Conservation (phyloP, 1,139 yeast species). For the Pichia sp. region DNA sequence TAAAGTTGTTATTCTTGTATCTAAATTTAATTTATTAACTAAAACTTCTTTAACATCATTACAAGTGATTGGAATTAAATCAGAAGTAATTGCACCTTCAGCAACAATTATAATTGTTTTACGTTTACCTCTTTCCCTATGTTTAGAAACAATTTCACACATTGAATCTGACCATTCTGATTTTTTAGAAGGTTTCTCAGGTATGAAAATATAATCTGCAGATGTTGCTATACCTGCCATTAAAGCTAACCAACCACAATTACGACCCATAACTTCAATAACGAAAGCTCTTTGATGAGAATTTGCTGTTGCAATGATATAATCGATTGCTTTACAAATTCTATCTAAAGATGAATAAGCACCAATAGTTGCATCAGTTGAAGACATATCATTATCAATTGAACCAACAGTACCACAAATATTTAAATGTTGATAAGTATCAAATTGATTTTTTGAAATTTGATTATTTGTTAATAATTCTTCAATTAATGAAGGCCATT, state of each 20-base stretch:
- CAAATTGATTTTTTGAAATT: constrained; percentile 45
- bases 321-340: constrained; percentile 71
- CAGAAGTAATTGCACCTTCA: constrained; percentile 71
- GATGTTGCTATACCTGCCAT: constrained; percentile 81
- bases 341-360: constrained; percentile 72
- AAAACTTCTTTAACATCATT: constrained; percentile 62
- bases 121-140: constrained; percentile 65
- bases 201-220: constrained; percentile 74
- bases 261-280: constrained; percentile 86
- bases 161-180: constrained; percentile 61
- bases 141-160: constrained; percentile 57
- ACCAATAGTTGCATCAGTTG: constrained; percentile 78
- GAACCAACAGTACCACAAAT: constrained; percentile 78
- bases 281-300: constrained; percentile 81
- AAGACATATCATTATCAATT: constrained; percentile 78
- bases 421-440: constrained; percentile 50
- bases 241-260: constrained; percentile 81
- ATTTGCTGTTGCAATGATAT: constrained; percentile 77
- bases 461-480: constrained; percentile 48
- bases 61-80: constrained; percentile 57
- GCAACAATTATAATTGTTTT: constrained; percentile 78
- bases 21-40: constrained; percentile 59
- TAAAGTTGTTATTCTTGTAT: constrained; percentile 69
- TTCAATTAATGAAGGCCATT: constrained; percentile 67
- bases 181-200: constrained; percentile 64